Evolutionary conservation across 192 early-diverging fungal genomes (phyloP).

Genomic region (Coemansia sp.): DNA sequence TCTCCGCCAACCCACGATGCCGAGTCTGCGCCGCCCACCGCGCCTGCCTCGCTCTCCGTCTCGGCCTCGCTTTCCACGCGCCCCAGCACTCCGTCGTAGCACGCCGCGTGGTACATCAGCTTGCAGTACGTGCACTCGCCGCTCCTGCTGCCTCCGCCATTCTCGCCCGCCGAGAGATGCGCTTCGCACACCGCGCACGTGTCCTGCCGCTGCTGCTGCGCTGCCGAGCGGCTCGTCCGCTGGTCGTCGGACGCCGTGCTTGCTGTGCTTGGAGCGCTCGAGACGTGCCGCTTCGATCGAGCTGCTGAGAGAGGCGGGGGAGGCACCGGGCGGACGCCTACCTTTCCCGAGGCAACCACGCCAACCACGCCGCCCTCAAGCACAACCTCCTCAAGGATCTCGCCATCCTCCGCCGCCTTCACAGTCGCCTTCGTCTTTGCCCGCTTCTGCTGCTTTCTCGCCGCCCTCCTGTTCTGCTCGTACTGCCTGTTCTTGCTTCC

Average conservation of each 20-base stretch:
- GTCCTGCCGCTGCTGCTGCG: neutral
- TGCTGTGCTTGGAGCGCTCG: neutral
- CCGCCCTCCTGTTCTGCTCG: neutral
- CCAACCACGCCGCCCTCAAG: neutral
- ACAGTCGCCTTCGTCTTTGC: neutral
- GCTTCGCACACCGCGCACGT: neutral
- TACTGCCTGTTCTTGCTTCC: neutral
- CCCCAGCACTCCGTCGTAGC: constrained; percentile 11
- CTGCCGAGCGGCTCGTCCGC: neutral
- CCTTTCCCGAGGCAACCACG: neutral
- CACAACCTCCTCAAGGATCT: neutral
- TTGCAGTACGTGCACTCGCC: constrained; percentile 12
- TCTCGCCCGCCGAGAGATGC: neutral
- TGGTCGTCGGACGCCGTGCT: neutral
- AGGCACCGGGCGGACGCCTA: neutral
- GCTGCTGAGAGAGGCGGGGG: neutral
- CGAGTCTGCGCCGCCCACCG: neutral
- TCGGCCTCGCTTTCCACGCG: neutral
- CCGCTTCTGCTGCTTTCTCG: neutral
- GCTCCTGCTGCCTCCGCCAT: neutral
- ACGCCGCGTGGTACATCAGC: constrained; percentile 15
- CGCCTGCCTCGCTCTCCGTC: neutral
- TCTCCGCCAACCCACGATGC: neutral
- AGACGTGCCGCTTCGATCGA: neutral
- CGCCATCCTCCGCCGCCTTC: neutral